A percentile compares a stretch with the other conserved stretches of the same genome.
phyloP scores from a whole-genome alignment of 495 filamentous ascomycete species.

The Recurvomyces mirabilis region DNA sequence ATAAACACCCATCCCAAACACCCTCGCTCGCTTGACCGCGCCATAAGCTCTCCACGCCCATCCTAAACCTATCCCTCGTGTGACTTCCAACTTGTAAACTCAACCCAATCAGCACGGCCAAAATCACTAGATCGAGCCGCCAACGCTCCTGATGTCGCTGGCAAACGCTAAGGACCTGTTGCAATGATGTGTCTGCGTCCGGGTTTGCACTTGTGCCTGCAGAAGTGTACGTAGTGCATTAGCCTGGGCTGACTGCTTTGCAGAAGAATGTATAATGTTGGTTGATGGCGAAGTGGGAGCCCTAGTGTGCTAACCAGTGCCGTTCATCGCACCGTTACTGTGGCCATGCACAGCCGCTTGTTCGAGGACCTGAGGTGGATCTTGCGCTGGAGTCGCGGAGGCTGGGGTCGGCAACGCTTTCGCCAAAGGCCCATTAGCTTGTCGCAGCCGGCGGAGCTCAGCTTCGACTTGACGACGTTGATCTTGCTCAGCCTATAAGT shows the following conservation, averaged over 20 bases:
- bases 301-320: neutral
- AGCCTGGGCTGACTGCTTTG: neutral
- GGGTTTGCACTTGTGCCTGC: neutral
- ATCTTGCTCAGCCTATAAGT: constrained; percentile 55
- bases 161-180: constrained; percentile 6
- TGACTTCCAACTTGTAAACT: no score
- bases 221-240: neutral
- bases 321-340: neutral
- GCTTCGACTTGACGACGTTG: constrained; percentile 56
- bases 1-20: no score
- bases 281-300: no score
- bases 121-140: constrained; percentile 1
- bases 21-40: no score
- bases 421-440: constrained; percentile 33
- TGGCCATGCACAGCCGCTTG: neutral
- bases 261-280: neutral
- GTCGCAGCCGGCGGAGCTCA: constrained; percentile 43
- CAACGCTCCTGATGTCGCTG: neutral
- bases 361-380: neutral
- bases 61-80: no score
- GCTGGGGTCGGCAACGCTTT: neutral
- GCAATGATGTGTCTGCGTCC: no score
- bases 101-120: constrained; percentile 4
- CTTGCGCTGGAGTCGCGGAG: neutral
- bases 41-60: no score